A percentile compares a stretch with the other conserved stretches of the same genome.
Evolutionary conservation across 129 eudicot genomes (phyloP).

Genomic region (Smallanthus sonchifolius): DNA sequence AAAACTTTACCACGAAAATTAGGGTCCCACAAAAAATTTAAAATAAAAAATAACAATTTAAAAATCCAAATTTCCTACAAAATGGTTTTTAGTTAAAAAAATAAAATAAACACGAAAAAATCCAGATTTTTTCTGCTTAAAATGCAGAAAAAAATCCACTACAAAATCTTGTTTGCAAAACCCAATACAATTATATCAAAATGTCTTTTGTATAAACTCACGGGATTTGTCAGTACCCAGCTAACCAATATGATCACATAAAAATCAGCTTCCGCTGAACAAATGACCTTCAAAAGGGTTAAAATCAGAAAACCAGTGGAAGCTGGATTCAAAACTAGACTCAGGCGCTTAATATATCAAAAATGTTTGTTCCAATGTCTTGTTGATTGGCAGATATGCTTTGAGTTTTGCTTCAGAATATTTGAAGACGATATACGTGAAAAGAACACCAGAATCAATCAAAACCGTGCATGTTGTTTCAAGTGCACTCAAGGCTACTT

Average conservation of each 20-base stretch:
- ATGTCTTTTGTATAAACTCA: too few relatives aligned
- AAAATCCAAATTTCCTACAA: too few relatives aligned
- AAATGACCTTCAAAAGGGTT: background rate
- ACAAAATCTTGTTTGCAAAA: too few relatives aligned
- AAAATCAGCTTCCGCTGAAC: background rate
- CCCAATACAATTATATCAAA: too few relatives aligned
- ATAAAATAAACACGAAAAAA: too few relatives aligned
- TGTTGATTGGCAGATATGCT: constrained; percentile 58
- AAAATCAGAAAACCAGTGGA: background rate
- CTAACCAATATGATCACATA: background rate
- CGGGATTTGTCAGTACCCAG: background rate
- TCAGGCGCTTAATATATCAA: background rate
- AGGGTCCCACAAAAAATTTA: too few relatives aligned
- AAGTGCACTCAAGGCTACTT: constrained; percentile 77
- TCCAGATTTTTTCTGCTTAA: too few relatives aligned
- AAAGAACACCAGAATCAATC: constrained; percentile 59
- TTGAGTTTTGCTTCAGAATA: constrained; percentile 76
- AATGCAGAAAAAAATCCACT: too few relatives aligned
- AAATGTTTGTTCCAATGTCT: background rate
- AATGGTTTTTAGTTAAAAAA: too few relatives aligned
- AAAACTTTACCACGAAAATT: too few relatives aligned
- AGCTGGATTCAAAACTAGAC: background rate
- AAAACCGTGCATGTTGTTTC: constrained; percentile 79
- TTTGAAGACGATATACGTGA: constrained; percentile 60
- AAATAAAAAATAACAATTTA: too few relatives aligned